Evolutionary conservation across 345 rosid genomes (phyloP).

Genomic region (Eucalyptus sp.): DNA sequence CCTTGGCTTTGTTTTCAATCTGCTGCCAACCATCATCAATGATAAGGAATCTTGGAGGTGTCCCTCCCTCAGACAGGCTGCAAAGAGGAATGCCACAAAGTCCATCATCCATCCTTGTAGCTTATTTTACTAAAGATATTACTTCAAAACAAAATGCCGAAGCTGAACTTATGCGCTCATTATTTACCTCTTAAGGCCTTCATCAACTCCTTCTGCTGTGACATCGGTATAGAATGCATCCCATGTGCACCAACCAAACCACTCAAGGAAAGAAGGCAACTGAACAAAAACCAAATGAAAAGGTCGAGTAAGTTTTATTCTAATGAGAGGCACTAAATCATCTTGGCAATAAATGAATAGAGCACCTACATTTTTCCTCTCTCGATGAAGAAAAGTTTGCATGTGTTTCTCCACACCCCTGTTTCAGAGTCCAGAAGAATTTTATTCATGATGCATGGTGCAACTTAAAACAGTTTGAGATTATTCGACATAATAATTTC

Average conservation of each 20-base stretch:
- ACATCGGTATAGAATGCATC: conserved; percentile 97
- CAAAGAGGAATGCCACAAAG: conserved; percentile 12
- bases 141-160: background rate
- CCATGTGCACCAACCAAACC: conserved; percentile 99
- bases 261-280: conserved; percentile 85
- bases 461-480: background rate
- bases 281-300: background rate
- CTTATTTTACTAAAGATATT: background rate
- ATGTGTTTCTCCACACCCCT: conserved; percentile 79
- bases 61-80: conserved; percentile 85
- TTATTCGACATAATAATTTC: background rate
- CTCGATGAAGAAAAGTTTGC: conserved; percentile 84
- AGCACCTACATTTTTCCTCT: conserved; percentile 66
- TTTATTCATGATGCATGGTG: background rate
- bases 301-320: background rate
- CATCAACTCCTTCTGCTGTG: conserved; percentile 89
- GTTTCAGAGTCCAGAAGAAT: background rate
- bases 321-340: background rate
- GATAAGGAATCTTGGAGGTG: conserved; percentile 89
- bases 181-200: conserved; percentile 80
- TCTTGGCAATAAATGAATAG: background rate
- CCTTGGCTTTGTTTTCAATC: conserved; percentile 66
- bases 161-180: background rate
- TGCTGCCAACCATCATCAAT: conserved; percentile 99
- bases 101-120: background rate